phyloP scores from a whole-genome alignment of 202 grass and related monocot species.

The Panicum virgatum region DNA sequence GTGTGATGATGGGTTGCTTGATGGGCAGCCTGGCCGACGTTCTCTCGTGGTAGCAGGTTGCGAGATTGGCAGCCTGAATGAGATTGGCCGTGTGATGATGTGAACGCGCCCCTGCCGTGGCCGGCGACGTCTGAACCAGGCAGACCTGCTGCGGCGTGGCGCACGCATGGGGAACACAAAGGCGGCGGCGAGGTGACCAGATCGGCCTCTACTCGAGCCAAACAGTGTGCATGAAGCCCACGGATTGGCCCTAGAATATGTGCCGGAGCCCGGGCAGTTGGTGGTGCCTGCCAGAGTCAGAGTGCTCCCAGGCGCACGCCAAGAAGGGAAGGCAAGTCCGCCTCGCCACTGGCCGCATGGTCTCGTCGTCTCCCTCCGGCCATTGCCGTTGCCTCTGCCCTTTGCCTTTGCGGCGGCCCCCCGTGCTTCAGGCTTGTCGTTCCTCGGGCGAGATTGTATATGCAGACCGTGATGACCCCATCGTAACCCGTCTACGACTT shows the following conservation, averaged over 20 bases:
- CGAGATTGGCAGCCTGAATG: no score
- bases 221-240: slow-evolving; percentile 24
- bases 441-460: no score
- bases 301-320: neutral
- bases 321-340: neutral
- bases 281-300: neutral
- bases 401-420: no score
- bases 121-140: neutral
- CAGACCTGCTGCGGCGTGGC: neutral
- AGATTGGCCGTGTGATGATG: no score
- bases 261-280: neutral
- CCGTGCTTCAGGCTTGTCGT: no score
- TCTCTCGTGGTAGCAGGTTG: no score
- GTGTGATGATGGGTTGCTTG: no score
- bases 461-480: no score
- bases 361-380: neutral
- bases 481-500: no score
- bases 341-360: neutral
- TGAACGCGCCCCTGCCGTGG: neutral
- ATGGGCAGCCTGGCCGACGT: no score
- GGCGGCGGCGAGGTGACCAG: neutral
- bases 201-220: neutral
- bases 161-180: neutral
- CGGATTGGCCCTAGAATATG: neutral
- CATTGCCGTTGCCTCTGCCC: no score